Percentiles rank a stretch among this genome's conserved stretches.
Conservation (phyloP, 306 rosid species). For the cucumber (Cucumis sativus) region Cucumber_9930_V3 NC_026657.2:23476501-23477000, state of each 20-base stretch:
- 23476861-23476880: constrained; percentile 70
- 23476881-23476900: constrained; percentile 77
- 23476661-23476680: constrained; percentile 78
- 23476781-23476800: constrained; percentile 90
- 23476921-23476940: constrained; percentile 30
- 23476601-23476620: constrained; percentile 56
- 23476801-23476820: constrained; percentile 72
- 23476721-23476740: constrained; percentile 76
- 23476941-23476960: constrained; percentile 25
- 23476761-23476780: constrained; percentile 60
- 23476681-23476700: constrained; percentile 83
- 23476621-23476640: constrained; percentile 62
- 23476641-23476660: constrained; percentile 84
- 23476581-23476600: constrained; percentile 69
- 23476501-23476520: constrained; percentile 35
- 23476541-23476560: constrained; percentile 84
- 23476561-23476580: constrained; percentile 79
- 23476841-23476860: constrained; percentile 77
- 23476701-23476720: constrained; percentile 81
- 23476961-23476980: constrained; percentile 15
- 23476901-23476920: constrained; percentile 64
- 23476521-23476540: constrained; percentile 70
- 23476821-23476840: constrained; percentile 77
- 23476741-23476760: constrained; percentile 78
- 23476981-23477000: constrained; percentile 45